Evolutionary conservation across 2,329 filamentous ascomycete species (phyloP), one percentile per base, ranked within the genome.

Genomic region (Lasiodiplodia sp.): DNA sequence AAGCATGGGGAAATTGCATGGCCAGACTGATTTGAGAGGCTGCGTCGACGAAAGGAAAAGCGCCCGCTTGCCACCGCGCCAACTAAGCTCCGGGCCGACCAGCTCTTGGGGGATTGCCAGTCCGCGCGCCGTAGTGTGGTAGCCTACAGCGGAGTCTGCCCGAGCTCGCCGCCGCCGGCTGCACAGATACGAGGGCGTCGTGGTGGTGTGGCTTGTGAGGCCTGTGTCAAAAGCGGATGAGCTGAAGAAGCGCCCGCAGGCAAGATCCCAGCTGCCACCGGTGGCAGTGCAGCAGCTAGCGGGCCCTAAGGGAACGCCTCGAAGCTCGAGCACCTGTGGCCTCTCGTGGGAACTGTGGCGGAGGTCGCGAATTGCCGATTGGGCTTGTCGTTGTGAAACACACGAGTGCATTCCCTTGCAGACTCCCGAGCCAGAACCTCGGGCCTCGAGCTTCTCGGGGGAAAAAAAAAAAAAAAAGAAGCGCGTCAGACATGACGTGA

Each of bases 91-190:
- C 58, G 60, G 60, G 28, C 60, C 60, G 60, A 64, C 60, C 44
- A 64, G 60, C 60, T 52, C 58, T 64, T 64, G 60, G 60, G 60
- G 60, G 60, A 64, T 52, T 64, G 28, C 60, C 60, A 64, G 60
- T 38, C 60, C 60, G 60, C 60, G 60, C 60, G 60, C 47, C 25
- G 60, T 28, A 44, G 25, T 44, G 18, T 21, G 44, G 60, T 40
- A 44, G 40, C 40, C 16, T 21, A 34, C 58, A 51, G 40, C 58
- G 40, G 60, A 64, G 44, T 38, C 16, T 38, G 60, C 7, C 60
- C 47, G 60, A 52, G 58, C 58, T 28, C n/a, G 25, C 40, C 18
- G 58, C 40, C 25, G 58, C 49, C 51, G 58, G 14, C 23, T 38
- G 60, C 60, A 64, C 60, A 44, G 60, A 63, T 51, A 63, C 44